phyloP scores from a whole-genome alignment of 2,329 filamentous ascomycete species.

The Lojkania enalia region DNA sequence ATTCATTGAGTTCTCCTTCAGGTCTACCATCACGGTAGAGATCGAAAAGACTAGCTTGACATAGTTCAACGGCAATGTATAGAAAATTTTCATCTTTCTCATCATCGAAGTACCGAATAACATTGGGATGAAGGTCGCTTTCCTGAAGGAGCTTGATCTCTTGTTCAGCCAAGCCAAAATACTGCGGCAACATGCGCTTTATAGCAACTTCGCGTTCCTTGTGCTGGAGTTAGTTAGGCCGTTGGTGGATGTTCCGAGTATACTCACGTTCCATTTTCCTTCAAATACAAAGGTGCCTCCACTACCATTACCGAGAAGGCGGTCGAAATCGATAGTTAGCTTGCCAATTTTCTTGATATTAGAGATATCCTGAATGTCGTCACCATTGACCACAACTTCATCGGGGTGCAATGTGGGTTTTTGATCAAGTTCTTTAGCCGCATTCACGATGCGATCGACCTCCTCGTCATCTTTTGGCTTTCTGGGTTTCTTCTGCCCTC shows the following conservation, averaged over 20 bases:
- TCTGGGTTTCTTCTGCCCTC: slow-evolving; percentile 52
- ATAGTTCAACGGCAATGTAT: slow-evolving; percentile 94
- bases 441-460: slow-evolving; percentile 44
- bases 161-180: slow-evolving; percentile 92
- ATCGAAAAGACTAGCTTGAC: slow-evolving; percentile 90
- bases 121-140: slow-evolving; percentile 94
- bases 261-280: slow-evolving; percentile 75
- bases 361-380: slow-evolving; percentile 52
- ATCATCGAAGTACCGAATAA: slow-evolving; percentile 94
- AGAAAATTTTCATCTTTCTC: slow-evolving; percentile 87
- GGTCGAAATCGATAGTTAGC: slow-evolving; percentile 62
- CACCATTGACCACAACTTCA: slow-evolving; percentile 45
- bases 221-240: slow-evolving; percentile 7
- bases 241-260: neutral
- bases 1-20: slow-evolving; percentile 56
- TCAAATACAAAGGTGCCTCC: slow-evolving; percentile 97
- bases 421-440: slow-evolving; percentile 44
- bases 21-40: slow-evolving; percentile 70
- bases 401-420: slow-evolving; percentile 43
- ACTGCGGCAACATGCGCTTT: slow-evolving; percentile 94
- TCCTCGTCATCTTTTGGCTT: slow-evolving; percentile 39
- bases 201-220: slow-evolving; percentile 85
- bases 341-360: slow-evolving; percentile 62
- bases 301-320: slow-evolving; percentile 73
- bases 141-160: slow-evolving; percentile 89